Evolutionary conservation across 805 yeast species (phyloP), one percentile per base, ranked within the genome.

Genomic region (Lachancea sp.): DNA sequence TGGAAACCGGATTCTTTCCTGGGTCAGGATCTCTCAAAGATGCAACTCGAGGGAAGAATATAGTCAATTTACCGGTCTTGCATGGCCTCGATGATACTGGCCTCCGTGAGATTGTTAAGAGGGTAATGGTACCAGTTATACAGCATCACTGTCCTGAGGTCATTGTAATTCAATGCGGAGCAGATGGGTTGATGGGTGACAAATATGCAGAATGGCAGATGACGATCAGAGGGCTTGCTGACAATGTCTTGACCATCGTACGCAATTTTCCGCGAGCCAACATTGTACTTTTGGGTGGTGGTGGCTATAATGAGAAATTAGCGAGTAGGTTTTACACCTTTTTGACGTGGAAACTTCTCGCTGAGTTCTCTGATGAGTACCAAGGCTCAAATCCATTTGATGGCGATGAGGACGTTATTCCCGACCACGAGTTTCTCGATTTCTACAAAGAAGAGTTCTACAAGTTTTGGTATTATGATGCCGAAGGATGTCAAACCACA

Each of bases 161-260:
- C 8, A 38, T 83, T 1, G 79, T 83, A 1, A 58, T 83, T 1
- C 86, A 80, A 53, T 72, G 81, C 52, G 94, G 94, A 1, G 76
- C 78, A 23, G 94, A 83, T 64, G 90, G 92, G 0, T 61, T 83
- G 17, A 68, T 72, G n/a, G 68, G 78, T 0, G 92, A 83, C 54
- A 70, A 70, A 15, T 75, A 70, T 45, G 62, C 67, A 12, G 83
- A 81, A 53, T 83, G 90, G 90, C 83, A 81, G 55, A 55, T 83
- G 41, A 72, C 81, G 0, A 69, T 78, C 6, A 56, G 59, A 29
- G 83, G 81, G 0, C 64, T 70, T 16, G 69, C 72, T 0, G 21
- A 52, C 1, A 59, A 58, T 5, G 56, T 79, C 4, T 20, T 54
- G 17, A 30, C 41, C 1, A 15, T 58, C 2, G 36, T 57, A 4